Conservation (phyloP, 73 alveolate species). For the Paramecium biaurelia region DNA sequence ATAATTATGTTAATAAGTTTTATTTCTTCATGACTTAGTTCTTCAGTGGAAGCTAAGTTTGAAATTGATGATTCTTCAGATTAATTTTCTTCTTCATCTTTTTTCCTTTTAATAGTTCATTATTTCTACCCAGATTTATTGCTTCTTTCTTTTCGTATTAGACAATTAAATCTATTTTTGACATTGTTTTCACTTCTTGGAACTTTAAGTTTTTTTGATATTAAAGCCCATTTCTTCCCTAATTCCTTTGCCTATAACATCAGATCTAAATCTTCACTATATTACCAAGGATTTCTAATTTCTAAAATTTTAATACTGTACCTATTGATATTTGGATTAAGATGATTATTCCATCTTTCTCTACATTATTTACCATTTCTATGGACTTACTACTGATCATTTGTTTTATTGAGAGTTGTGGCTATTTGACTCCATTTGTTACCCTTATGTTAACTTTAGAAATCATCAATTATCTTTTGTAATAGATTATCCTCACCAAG, state of each 20-base stretch:
- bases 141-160: not conserved
- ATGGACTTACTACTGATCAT: slow-evolving; percentile 39
- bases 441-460: not conserved
- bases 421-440: slow-evolving; percentile 65
- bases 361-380: slow-evolving; percentile 93
- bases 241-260: not conserved
- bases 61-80: not conserved
- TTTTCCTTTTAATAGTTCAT: not conserved
- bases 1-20: not conserved
- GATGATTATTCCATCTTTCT: slow-evolving; percentile 93
- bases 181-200: slow-evolving; percentile 40
- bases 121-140: not conserved
- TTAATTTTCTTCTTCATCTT: not conserved
- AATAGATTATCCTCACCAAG: not conserved
- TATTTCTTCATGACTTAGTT: not conserved
- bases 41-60: not conserved
- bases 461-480: not conserved
- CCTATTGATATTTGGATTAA: slow-evolving; percentile 86
- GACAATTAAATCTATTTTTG: slow-evolving; percentile 42
- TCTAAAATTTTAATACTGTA: not conserved
- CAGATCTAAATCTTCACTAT: slow-evolving; percentile 8
- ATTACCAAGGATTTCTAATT: slow-evolving; percentile 1
- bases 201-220: not conserved
- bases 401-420: not conserved
- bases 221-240: slow-evolving; percentile 41